Evolutionary conservation across 257 asterid genomes (phyloP), one percentile per base, ranked within the genome.

Genomic region (Apocynum venetum): DNA sequence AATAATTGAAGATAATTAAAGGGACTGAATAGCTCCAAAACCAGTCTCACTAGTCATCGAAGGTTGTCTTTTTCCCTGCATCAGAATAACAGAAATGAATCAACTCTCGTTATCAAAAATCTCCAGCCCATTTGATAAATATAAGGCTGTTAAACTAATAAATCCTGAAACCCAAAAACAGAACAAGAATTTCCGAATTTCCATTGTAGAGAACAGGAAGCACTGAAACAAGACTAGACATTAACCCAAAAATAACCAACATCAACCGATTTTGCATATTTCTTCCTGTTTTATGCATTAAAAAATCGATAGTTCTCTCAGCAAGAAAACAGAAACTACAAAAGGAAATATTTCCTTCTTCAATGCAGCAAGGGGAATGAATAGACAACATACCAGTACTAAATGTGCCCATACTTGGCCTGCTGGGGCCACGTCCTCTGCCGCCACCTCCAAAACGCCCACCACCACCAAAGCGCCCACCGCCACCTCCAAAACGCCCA

Each of bases 401-500:
- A 61, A 84, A 15, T 25, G 90, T 13, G 8, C 88, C 82, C 73
- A 86, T 57, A 82, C 87, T 87, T 8, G 89, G 90, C 78, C 49
- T 85, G 84, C 4, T 75, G 43, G 80, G 80, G 78, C 90, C 88
- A 17, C 95, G 86, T 8, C 91, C 89, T 61, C 93, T 65, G 38
- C 88, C 85, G 68, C 81, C 80, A 25, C 85, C 14, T 0, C 84
- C 76, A 20, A 77, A 77, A 40, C 84, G 78, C n/a, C 86, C 84
- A 17, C 88, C 82, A 3, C 86, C 70, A 0, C 85, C 83, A 67
- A 69, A 13, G 4, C 89, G 48, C 2, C 91, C 78, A 31, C 89
- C 80, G 2, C 88, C 76, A 2, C 83, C 77, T 1, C 91, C 85
- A 17, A 76, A 55, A 11, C 66, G 72, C 0, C 82, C 20, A 15